phyloP scores from a whole-genome alignment of 2,329 filamentous ascomycete species.

The Chaetomiaceae sp. region DNA sequence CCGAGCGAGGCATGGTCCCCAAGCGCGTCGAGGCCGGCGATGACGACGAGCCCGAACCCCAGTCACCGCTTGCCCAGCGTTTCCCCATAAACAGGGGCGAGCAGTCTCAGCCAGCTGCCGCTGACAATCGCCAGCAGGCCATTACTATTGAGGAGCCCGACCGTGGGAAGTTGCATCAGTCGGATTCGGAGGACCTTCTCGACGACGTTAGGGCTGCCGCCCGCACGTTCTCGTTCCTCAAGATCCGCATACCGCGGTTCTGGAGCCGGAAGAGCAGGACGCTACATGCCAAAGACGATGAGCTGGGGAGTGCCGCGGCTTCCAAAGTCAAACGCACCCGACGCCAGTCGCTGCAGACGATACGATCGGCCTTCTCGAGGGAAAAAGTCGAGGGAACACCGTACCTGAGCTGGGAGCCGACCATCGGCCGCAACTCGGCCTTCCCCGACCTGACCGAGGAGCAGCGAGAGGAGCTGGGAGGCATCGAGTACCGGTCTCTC shows the following conservation, averaged over 20 bases:
- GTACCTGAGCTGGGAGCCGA: conserved; percentile 92
- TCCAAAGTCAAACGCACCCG: conserved; percentile 19
- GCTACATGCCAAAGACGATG: conserved; percentile 35
- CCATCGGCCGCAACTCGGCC: conserved; percentile 85
- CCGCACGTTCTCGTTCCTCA: conserved; percentile 34
- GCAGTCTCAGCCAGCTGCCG: conserved; percentile 14
- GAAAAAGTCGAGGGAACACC: conserved; percentile 61
- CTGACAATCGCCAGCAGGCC: conserved; percentile 39
- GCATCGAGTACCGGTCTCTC: conserved; percentile 90
- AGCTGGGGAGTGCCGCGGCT: conserved; percentile 16
- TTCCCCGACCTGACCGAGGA: conserved; percentile 85
- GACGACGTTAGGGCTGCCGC: conserved; percentile 41
- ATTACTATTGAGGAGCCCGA: conserved; percentile 66
- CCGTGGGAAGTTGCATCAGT: conserved; percentile 35
- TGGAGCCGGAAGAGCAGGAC: conserved; percentile 36
- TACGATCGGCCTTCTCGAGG: conserved; percentile 53
- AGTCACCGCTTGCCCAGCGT: conserved; percentile 5
- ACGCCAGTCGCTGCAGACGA: conserved; percentile 52
- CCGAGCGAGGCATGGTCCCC: conserved; percentile 74
- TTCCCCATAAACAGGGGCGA: conserved; percentile 32
- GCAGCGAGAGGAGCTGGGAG: conserved; percentile 89
- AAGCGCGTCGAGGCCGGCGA: conserved; percentile 41
- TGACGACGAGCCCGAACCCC: conserved; percentile 31
- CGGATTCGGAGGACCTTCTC: conserved; percentile 37
- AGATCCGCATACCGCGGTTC: conserved; percentile 11